Conservation (phyloP, 768 basidiomycete genomes). For the Phylloporus sp. region DNA sequence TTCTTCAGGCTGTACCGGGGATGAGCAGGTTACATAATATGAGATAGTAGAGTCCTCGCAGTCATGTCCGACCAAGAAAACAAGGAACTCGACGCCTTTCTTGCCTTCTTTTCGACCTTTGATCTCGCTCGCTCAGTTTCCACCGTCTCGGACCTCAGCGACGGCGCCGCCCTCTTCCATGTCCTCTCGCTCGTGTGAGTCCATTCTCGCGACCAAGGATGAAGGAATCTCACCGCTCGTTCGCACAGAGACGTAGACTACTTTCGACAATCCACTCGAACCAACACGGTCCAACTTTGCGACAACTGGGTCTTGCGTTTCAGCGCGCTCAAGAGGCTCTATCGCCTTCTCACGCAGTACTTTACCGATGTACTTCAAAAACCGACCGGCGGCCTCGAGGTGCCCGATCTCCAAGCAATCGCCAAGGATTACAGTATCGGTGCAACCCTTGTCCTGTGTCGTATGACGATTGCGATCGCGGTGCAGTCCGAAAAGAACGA, state of each 20-base stretch:
- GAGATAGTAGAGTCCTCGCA: no score
- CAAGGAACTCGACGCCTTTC: constrained; percentile 75
- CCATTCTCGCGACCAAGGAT: background rate
- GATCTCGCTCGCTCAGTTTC: constrained; percentile 59
- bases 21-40: constrained; percentile 27
- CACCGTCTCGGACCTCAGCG: constrained; percentile 65
- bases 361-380: constrained; percentile 80
- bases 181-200: constrained; percentile 73
- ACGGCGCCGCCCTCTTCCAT: constrained; percentile 72
- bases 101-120: constrained; percentile 76
- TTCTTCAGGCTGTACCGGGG: constrained; percentile 27
- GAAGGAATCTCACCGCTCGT: constrained; percentile 6
- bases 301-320: constrained; percentile 92
- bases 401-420: constrained; percentile 83
- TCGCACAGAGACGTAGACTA: constrained; percentile 65
- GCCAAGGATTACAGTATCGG: constrained; percentile 67
- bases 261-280: constrained; percentile 60
- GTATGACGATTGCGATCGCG: constrained; percentile 77
- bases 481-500: constrained; percentile 88
- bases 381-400: constrained; percentile 69
- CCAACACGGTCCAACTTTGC: constrained; percentile 54
- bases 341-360: constrained; percentile 85
- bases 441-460: constrained; percentile 71
- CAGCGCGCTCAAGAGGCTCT: constrained; percentile 75
- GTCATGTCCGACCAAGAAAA: constrained; percentile 37